Evolutionary conservation across 495 filamentous ascomycete species (phyloP).

Genomic region (Chaetomium cochliodes): DNA sequence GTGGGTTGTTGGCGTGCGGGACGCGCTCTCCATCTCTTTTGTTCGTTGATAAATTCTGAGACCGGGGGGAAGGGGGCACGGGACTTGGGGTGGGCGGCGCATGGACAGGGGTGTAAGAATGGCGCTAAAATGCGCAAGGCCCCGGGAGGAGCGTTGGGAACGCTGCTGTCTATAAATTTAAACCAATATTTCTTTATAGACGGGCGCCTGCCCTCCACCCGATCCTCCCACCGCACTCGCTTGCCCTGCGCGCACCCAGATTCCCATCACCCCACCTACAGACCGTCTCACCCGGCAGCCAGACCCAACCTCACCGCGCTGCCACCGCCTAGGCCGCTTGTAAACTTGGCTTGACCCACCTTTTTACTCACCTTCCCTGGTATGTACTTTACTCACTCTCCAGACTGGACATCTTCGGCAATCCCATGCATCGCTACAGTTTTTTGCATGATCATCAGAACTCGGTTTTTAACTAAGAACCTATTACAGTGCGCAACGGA

Average conservation of each 20-base stretch:
- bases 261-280: slow-evolving; percentile 14
- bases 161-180: slow-evolving; percentile 44
- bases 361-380: background rate
- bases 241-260: slow-evolving; percentile 28
- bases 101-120: slow-evolving; percentile 33
- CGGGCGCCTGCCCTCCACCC: slow-evolving; percentile 41
- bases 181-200: slow-evolving; percentile 44
- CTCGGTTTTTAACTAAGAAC: background rate
- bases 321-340: background rate
- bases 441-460: background rate
- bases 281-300: slow-evolving; percentile 17
- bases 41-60: slow-evolving; percentile 18
- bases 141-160: slow-evolving; percentile 34
- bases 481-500: background rate
- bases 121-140: slow-evolving; percentile 37
- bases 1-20: background rate
- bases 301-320: background rate
- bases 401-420: background rate
- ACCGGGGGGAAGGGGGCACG: slow-evolving; percentile 24
- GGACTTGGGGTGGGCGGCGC: slow-evolving; percentile 26
- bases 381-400: background rate
- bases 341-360: background rate
- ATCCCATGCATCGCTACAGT: background rate
- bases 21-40: background rate
- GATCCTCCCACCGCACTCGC: slow-evolving; percentile 33